phyloP scores from a whole-genome alignment of 352 stramenopile species.

The Pythium utonaiense region DNA sequence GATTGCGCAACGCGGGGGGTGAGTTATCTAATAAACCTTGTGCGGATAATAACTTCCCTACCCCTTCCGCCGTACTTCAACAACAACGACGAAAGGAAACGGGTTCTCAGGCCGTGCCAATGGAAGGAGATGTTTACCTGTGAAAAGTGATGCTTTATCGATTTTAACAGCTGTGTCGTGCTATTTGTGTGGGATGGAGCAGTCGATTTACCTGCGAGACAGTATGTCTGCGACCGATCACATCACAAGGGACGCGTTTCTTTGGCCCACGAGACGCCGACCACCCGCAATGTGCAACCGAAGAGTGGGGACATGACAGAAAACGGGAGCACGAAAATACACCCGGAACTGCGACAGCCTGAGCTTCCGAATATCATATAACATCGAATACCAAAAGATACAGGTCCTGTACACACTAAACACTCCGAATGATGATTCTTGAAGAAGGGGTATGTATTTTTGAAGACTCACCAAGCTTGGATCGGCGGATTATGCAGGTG shows the following conservation, averaged over 20 bases:
- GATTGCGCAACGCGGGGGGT: neutral
- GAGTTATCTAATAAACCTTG: conserved; percentile 1
- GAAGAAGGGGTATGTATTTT: neutral
- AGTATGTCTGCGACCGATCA: neutral
- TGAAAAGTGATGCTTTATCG: neutral
- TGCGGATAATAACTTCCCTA: neutral
- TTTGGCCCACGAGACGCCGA: neutral
- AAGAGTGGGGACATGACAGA: neutral
- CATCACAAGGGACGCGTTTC: neutral
- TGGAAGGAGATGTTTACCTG: neutral
- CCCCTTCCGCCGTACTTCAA: neutral
- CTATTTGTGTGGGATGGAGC: neutral
- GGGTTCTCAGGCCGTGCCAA: no score
- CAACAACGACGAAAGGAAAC: neutral
- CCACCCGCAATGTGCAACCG: neutral
- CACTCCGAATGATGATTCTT: no score
- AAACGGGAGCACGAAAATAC: neutral
- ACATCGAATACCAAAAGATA: no score
- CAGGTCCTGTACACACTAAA: no score
- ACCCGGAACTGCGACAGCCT: neutral
- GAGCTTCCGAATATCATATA: no score
- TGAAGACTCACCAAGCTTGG: no score
- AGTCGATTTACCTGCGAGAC: neutral
- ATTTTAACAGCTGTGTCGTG: neutral
- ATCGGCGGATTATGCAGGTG: neutral